These are phyloP conservation scores for Neonectria sp. DNA, from an alignment of 2,329 filamentous ascomycete species.

Conservation along the genomic window DNA sequence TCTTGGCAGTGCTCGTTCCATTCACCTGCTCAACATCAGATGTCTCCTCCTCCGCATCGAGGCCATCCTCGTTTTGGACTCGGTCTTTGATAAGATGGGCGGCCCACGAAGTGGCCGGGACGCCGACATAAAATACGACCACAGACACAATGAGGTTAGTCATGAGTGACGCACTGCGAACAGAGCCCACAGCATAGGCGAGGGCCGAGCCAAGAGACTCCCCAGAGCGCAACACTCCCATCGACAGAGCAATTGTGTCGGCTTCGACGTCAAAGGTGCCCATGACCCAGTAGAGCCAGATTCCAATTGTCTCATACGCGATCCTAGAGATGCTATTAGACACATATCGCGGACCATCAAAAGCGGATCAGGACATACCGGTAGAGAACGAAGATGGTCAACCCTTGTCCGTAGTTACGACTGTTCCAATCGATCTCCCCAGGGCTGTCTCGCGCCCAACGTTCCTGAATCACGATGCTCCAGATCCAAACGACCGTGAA, in stretches of 20 bases:
- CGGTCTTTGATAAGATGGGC: constrained; percentile 12
- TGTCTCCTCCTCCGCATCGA: too few relatives aligned
- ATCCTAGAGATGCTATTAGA: background rate
- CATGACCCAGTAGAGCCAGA: constrained; percentile 15
- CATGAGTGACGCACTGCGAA: constrained; percentile 9
- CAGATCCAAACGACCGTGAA: constrained; percentile 4
- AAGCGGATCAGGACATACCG: background rate
- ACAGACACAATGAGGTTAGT: constrained; percentile 10
- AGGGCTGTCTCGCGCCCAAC: constrained; percentile 11
- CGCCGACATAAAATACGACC: constrained; percentile 7
- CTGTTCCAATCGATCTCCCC: constrained; percentile 15
- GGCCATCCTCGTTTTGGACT: too few relatives aligned
- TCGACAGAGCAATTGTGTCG: constrained; percentile 13
- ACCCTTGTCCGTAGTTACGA: constrained; percentile 4
- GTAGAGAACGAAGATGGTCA: constrained; percentile 12
- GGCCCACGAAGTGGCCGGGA: constrained; percentile 7
- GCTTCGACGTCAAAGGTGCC: constrained; percentile 3
- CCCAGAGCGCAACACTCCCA: constrained; percentile 4
- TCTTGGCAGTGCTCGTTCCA: too few relatives aligned
- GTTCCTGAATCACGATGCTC: constrained; percentile 16
- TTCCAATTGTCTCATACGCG: background rate
- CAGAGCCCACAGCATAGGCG: constrained; percentile 9
- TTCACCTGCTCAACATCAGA: too few relatives aligned
- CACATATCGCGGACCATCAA: background rate
- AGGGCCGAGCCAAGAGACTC: constrained; percentile 11